Percentiles rank a stretch among this genome's conserved stretches.
These are phyloP conservation scores for Cenchrus americanus DNA, from an alignment of 176 grass and related monocot species.

Conservation along the genomic window DNA sequence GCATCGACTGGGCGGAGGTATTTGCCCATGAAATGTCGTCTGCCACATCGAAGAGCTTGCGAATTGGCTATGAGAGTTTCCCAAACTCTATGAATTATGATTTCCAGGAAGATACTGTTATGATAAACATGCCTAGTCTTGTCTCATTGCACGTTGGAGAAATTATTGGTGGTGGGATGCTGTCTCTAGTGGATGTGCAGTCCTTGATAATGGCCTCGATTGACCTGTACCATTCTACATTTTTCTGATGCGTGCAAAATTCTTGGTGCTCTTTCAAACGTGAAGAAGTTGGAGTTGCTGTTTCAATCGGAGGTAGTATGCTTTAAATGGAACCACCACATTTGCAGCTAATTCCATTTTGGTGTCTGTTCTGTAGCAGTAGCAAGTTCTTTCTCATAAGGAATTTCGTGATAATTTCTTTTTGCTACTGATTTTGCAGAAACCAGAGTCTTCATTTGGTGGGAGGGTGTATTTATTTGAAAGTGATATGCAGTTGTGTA, in stretches of 20 bases:
- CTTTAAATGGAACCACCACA: neutral
- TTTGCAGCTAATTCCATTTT: neutral
- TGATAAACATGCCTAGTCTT: neutral
- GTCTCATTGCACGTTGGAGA: neutral
- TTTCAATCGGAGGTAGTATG: neutral
- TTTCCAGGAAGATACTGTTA: neutral
- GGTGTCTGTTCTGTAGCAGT: neutral
- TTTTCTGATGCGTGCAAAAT: neutral
- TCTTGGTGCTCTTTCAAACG: slow-evolving; percentile 1
- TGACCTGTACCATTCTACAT: neutral
- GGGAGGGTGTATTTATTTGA: no score
- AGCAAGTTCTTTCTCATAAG: neutral
- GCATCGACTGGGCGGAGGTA: no score
- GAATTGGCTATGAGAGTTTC: neutral
- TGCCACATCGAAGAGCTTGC: neutral
- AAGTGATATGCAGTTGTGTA: neutral
- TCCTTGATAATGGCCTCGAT: neutral
- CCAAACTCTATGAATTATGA: neutral
- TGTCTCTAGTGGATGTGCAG: neutral
- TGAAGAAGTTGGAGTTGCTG: slow-evolving; percentile 1
- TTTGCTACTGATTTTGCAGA: neutral
- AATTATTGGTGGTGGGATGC: neutral
- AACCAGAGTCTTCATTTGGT: no score
- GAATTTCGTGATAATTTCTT: neutral
- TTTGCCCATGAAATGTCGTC: neutral